Evolutionary conservation across 768 basidiomycete species (phyloP), one percentile per base, ranked within the genome.

Genomic region (Porpolomopsis calyptriformis): DNA sequence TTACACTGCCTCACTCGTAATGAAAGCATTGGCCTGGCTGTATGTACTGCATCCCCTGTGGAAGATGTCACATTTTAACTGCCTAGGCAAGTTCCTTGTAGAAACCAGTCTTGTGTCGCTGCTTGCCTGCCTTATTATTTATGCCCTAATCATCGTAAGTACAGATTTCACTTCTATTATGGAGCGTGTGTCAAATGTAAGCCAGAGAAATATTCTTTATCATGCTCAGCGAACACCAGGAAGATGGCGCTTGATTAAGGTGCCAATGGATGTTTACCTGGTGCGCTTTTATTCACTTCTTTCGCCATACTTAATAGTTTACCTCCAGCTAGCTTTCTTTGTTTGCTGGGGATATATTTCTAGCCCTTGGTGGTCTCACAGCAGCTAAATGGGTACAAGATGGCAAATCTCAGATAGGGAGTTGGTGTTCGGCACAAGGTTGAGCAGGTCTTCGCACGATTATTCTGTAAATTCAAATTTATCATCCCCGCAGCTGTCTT

Each of bases 1-100:
- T 5, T 43, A 43, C 45, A 46, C n/a, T 49, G 49, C 33, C 44
- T 45, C 1, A 49, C 49, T 19, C 49, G 43, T n/a, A 26, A 39
- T 25, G 42, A 49, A 19, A 49, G 48, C 23, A 45, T 49, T 20
- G 48, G 22, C 4, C 43, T 49, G 16, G 43, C 37, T 1, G 48
- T 49, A 37, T 39, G 24, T 33, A 22, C 9, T 11, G 11, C 16
- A 22, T 4, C 20, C n/a, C 26, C 7, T 18, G 25, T 44, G n/a
- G 29, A 14, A 34, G 8, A 31, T 14, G 29, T 23, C 12, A 9
- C 12, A 9, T 33, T 4, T 23, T 45, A 23, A 26, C 33, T 3
- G 9, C 18, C 36, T 10, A 18, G 19, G 7, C 2, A 19, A 49
- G 48, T 41, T 49, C 20, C 35, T 46, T 4, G 37, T 44, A 29